These are phyloP conservation scores for Echinosophora koreensis DNA, from an alignment of 306 rosid genomes.

Conservation along the genomic window DNA sequence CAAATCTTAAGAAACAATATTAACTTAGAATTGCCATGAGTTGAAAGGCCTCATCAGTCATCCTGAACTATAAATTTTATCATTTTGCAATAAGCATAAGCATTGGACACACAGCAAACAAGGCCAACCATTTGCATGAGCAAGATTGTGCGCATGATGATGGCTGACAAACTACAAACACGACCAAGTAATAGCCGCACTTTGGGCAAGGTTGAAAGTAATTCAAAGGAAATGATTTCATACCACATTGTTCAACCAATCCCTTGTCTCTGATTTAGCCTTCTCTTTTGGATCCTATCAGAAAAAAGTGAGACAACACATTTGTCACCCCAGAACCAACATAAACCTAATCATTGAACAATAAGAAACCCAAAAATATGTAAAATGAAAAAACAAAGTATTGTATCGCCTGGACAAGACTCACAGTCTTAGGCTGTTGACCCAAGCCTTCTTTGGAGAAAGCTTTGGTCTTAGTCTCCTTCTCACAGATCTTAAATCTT, in stretches of 20 bases:
- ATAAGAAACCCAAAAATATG: conserved; percentile 12
- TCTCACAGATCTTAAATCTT: conserved; percentile 94
- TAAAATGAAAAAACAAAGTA: neutral
- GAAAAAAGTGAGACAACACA: conserved; percentile 44
- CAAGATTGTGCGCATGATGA: conserved; percentile 27
- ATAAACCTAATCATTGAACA: conserved; percentile 19
- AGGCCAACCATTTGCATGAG: conserved; percentile 18
- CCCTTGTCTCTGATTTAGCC: conserved; percentile 97
- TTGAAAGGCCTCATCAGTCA: conserved; percentile 40
- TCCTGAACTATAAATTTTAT: conserved; percentile 17
- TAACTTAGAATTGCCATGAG: conserved; percentile 35
- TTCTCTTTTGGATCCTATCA: conserved; percentile 94
- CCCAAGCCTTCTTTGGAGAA: conserved; percentile 98
- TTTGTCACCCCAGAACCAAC: conserved; percentile 30
- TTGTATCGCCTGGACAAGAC: conserved; percentile 43
- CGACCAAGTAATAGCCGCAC: conserved; percentile 33
- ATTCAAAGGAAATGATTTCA: conserved; percentile 45
- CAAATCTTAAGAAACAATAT: conserved; percentile 34
- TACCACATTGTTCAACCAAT: conserved; percentile 99
- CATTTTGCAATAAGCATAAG: conserved; percentile 36
- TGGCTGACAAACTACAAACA: conserved; percentile 13
- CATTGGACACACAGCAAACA: conserved; percentile 29
- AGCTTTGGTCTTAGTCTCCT: conserved; percentile 98
- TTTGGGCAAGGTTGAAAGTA: conserved; percentile 19
- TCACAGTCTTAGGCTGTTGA: conserved; percentile 97